A percentile compares a stretch with the other conserved stretches of the same genome.
These are phyloP conservation scores for Sinapis alba DNA, from an alignment of 441 rosid species.

Conservation along the genomic window DNA sequence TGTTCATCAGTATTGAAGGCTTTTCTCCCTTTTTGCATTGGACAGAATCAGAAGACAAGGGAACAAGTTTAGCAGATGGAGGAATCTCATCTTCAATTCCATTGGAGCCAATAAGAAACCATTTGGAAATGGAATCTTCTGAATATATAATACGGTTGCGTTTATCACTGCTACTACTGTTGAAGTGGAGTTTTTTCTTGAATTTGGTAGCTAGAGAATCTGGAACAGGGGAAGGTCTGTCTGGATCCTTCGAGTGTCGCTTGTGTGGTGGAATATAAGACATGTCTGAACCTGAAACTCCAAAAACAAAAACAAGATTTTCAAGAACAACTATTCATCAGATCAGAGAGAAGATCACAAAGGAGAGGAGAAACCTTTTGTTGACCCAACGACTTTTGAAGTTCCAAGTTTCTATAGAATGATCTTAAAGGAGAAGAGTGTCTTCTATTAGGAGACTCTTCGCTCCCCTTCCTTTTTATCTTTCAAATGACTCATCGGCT, in stretches of 20 bases:
- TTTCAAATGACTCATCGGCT: background rate
- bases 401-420: background rate
- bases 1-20: conserved; percentile 2
- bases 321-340: background rate
- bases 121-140: conserved; percentile 40
- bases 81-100: conserved; percentile 33
- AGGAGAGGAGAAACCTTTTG: background rate
- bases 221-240: conserved; percentile 40
- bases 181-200: conserved; percentile 31
- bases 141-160: conserved; percentile 45
- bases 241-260: conserved; percentile 43
- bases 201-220: conserved; percentile 35
- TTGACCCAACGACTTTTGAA: background rate
- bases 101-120: conserved; percentile 51
- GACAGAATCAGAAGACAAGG: conserved; percentile 12
- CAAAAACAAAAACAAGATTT: background rate
- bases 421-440: background rate
- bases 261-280: conserved; percentile 70
- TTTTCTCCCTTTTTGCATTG: background rate
- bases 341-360: background rate
- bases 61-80: conserved; percentile 43
- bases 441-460: conserved; percentile 1
- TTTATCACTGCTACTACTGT: background rate
- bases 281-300: conserved; percentile 34
- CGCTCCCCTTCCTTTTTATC: conserved; percentile 7